Base-by-base conservation (phyloP, 768 basidiomycete species). In the Lactarius akahatsu region DNA sequence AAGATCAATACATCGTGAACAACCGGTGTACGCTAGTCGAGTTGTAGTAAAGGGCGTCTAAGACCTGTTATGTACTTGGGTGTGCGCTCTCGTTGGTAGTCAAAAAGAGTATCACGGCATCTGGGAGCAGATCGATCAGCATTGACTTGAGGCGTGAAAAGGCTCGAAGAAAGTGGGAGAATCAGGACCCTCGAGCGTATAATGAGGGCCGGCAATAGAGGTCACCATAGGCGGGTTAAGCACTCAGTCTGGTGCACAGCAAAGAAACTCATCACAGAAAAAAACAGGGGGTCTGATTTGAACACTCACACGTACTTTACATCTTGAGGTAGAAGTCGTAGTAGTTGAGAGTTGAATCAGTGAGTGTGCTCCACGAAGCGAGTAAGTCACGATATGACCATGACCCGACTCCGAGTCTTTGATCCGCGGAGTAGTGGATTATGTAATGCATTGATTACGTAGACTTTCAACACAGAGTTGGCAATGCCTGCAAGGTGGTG, bases 1-100 rank as follows among this genome's bases (percentile, higher is more conserved):
- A 92, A 93, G 78, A 83, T 90, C 61, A 85, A 85, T 72, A 90
- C 85, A 32, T 60, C 62, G 54, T 66, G 57, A 63, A 52, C 13
- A 34, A 41, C 26, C 18, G 45, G 30, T 38, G n/a, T 52, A 36
- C 2, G 20, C 50, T 16, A 36, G 38, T 43, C 13, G 41, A 57
- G 52, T 43, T 9, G 28, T 43, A 57, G 30, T 16, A 50, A 41
- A n/a, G 6, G 50, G n/a, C 11, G 36, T 4, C n/a, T 50, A n/a
- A 50, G 2, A 61, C 9, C 4, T 4, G 18, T 32, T 18, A 52
- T 8, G 20, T 28, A 45, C 52, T 26, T 3, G 28, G 15, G 2
- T 28, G 28, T 32, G 20, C 26, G 7, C 7, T 59, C 32, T 43
- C 32, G 30, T 28, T 38, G 23, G 30, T 20, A 20, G 45, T 50